Evolutionary conservation across 148 eudicot genomes (phyloP), one percentile per base, ranked within the genome.

Genomic region (Talinum fruticosum): DNA sequence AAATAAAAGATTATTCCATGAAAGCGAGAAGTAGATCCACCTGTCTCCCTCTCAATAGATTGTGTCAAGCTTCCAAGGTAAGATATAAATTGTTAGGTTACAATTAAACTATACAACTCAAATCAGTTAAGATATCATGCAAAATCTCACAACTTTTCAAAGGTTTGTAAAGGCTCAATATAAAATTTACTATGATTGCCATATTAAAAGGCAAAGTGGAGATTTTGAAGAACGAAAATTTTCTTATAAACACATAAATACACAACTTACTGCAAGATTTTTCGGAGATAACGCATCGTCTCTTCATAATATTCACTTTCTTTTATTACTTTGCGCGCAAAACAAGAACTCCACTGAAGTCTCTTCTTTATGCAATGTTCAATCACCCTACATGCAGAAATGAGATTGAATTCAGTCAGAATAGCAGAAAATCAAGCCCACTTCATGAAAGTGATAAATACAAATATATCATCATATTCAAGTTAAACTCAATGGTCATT

Each of bases 301-400:
- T 93, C 99, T 78, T 96, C 99, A 84, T 96, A 96, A 75, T 93
- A 96, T 86, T 96, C 99, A 66, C 87, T 85, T 84, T 96, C 99
- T 87, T 89, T 93, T 66, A 86, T 82, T 34, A 96, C 88, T 85
- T 90, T 93, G 65, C 97, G 97, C 80, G 94, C 96, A 87, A 96
- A 93, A 79, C 88, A 93, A 66, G 83, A 76, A 79, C 79, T 96
- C 99, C 99, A 96, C 51, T 72, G 88, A 34, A 96, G 94, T 82
- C 99, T 88, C 80, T 96, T 96, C 84, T 89, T 96, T 76, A 93
- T 85, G 77, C 97, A 96, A 73, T 96, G 93, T 62, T 93, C 99
- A 82, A 89, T 83, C 85, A 91, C 86, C 94, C 99, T 96, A 86
- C 79, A 80, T n/a, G 24, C 45, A 79, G 32, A 51, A 83, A 45